These are phyloP conservation scores for Neurospora tetraspora DNA, from an alignment of 495 filamentous ascomycete species.

Conservation along the genomic window DNA sequence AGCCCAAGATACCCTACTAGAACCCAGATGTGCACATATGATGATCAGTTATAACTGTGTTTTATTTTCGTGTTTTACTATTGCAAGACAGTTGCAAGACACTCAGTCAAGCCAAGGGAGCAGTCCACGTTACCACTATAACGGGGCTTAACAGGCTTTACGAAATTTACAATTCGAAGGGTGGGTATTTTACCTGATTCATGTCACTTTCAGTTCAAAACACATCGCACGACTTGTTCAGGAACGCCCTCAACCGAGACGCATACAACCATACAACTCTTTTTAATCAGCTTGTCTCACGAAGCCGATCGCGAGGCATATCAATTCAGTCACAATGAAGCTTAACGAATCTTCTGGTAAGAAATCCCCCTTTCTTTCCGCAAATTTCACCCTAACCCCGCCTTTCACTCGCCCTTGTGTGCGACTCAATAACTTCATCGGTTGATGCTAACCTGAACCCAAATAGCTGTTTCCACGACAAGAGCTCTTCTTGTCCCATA, in stretches of 20 bases:
- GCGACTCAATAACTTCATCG: neutral
- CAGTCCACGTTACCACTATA: neutral
- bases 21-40: neutral
- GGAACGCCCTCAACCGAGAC: neutral
- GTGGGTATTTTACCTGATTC: neutral
- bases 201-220: neutral
- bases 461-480: slow-evolving; percentile 54
- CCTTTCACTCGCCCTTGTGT: neutral
- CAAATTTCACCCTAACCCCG: neutral
- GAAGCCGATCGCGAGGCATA: neutral
- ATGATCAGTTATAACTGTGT: neutral
- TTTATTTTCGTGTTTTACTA: neutral
- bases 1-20: neutral
- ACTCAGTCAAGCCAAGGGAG: neutral
- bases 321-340: slow-evolving; percentile 12
- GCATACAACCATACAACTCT: neutral
- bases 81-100: neutral
- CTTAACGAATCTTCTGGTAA: slow-evolving; percentile 37
- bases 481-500: slow-evolving; percentile 73
- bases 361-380: neutral
- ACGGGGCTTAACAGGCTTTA: neutral
- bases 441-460: neutral
- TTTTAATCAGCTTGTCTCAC: neutral
- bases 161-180: neutral
- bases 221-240: neutral